These are phyloP conservation scores for Parathielavia hyrcaniae DNA, from an alignment of 495 filamentous ascomycete genomes.

Conservation along the genomic window DNA sequence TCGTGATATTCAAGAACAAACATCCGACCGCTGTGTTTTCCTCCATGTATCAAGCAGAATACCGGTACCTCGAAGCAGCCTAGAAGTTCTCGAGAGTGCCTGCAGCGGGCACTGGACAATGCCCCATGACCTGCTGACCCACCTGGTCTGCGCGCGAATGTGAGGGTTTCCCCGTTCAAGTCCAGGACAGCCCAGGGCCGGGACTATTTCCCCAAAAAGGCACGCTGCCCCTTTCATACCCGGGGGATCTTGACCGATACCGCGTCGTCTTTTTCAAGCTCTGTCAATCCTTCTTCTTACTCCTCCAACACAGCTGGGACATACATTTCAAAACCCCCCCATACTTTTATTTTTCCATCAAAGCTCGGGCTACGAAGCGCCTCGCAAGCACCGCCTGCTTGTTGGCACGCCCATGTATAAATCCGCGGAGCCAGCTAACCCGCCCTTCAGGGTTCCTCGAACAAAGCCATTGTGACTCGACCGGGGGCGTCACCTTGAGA, in stretches of 20 bases:
- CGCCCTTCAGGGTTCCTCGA: neutral
- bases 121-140: constrained; percentile 19
- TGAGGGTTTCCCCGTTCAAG: constrained; percentile 15
- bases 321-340: neutral
- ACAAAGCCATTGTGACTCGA: neutral
- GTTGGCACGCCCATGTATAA: neutral
- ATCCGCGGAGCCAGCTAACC: neutral
- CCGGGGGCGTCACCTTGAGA: neutral
- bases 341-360: neutral
- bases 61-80: neutral
- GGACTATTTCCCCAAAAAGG: constrained; percentile 1
- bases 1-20: neutral
- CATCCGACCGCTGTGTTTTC: neutral
- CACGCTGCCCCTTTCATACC: constrained; percentile 14
- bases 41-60: neutral
- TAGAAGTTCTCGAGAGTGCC: neutral
- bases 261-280: constrained; percentile 10
- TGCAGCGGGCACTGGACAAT: neutral
- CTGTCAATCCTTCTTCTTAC: neutral
- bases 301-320: constrained; percentile 4
- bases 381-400: no score
- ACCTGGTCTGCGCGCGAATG: constrained; percentile 15
- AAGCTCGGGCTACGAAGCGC: neutral
- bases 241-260: constrained; percentile 14
- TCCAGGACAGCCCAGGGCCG: constrained; percentile 15